A percentile compares a stretch with the other conserved stretches of the same genome.
Conservation (phyloP, 73 alveolate species). For the Tetrahymena thermophila region DNA sequence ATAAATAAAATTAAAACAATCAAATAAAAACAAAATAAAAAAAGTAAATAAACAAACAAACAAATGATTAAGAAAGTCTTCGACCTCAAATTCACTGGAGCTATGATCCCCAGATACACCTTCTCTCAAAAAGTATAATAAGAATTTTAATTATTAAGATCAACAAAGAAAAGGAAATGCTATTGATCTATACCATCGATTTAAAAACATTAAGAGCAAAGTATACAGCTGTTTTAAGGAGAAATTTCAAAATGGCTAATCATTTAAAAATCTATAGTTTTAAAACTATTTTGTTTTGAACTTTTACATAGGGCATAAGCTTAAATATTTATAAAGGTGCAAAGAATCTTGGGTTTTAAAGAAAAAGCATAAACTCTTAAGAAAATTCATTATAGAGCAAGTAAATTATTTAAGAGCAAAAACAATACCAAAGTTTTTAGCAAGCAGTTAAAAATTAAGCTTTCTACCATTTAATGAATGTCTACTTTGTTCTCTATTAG, state of each 20-base stretch:
- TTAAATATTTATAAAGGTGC: background rate
- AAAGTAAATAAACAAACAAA: background rate
- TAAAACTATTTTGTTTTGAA: background rate
- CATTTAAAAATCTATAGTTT: background rate
- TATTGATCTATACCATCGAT: background rate
- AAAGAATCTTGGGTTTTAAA: background rate
- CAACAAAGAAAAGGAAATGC: background rate
- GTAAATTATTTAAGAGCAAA: background rate
- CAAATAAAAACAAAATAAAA: background rate
- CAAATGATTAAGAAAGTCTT: background rate
- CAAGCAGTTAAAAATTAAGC: background rate
- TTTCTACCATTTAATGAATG: background rate
- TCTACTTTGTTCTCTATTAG: background rate
- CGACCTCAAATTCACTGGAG: background rate
- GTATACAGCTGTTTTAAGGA: background rate
- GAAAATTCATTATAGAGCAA: background rate
- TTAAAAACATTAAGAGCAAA: too few relatives aligned
- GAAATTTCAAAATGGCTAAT: background rate
- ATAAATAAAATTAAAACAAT: background rate
- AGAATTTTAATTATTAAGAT: background rate
- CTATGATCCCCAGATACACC: background rate
- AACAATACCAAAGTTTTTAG: background rate
- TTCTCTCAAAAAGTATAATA: background rate
- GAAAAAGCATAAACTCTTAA: background rate
- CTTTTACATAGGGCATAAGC: background rate